phyloP scores from a whole-genome alignment of 495 filamentous ascomycete species.

The Polyplosphaeria fusca region DNA sequence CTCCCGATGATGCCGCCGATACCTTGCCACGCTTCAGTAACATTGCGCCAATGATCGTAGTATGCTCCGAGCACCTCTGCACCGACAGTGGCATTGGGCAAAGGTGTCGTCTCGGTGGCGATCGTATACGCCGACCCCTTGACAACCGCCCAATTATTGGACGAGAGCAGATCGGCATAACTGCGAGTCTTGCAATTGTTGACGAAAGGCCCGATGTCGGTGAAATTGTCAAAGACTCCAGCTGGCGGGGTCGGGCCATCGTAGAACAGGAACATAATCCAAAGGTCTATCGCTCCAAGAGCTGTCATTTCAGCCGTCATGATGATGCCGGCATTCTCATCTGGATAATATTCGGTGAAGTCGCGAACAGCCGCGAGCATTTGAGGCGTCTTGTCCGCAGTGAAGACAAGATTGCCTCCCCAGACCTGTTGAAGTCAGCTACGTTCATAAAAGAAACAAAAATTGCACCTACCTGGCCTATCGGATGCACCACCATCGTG shows the following conservation, averaged over 20 bases:
- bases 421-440: constrained; percentile 14
- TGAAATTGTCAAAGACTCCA: constrained; percentile 57
- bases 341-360: constrained; percentile 29
- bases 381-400: constrained; percentile 7
- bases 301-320: constrained; percentile 52
- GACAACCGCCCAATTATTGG: constrained; percentile 24
- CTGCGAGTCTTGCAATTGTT: constrained; percentile 52
- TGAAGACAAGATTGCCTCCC: constrained; percentile 25
- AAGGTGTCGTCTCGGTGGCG: constrained; percentile 55
- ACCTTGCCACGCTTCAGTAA: constrained; percentile 39
- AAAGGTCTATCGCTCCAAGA: constrained; percentile 47
- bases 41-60: constrained; percentile 54
- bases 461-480: constrained; percentile 9
- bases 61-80: constrained; percentile 47
- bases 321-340: constrained; percentile 29
- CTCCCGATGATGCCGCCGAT: constrained; percentile 51
- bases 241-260: constrained; percentile 55
- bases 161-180: constrained; percentile 51
- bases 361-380: constrained; percentile 24
- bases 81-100: constrained; percentile 46
- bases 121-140: constrained; percentile 52
- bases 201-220: constrained; percentile 47
- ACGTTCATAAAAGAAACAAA: neutral
- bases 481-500: constrained; percentile 23
- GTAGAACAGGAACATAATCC: constrained; percentile 63